phyloP scores from a whole-genome alignment of 805 yeast genomes.

The Kodamaea restingae region DNA sequence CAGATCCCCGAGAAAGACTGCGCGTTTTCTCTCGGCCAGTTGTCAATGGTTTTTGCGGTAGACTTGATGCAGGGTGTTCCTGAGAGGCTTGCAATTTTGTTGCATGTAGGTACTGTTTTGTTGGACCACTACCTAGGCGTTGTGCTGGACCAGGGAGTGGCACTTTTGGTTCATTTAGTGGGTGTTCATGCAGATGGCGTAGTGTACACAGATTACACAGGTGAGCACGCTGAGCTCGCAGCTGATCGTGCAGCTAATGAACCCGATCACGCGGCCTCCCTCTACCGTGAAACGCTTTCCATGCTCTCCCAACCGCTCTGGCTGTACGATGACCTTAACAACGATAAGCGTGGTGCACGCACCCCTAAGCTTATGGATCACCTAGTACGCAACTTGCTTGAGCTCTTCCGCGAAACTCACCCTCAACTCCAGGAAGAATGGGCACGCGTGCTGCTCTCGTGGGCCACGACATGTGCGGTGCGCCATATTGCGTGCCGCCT shows the following conservation, averaged over 20 bases:
- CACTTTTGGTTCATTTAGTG: constrained; percentile 66
- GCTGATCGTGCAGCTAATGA: too few species aligned
- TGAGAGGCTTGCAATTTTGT: constrained; percentile 60
- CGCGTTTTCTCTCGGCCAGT: constrained; percentile 80
- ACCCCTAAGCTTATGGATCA: constrained; percentile 85
- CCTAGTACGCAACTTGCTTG: constrained; percentile 59
- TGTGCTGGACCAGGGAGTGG: constrained; percentile 81
- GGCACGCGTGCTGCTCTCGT: constrained; percentile 75
- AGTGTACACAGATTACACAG: too few species aligned
- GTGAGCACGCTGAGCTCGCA: too few species aligned
- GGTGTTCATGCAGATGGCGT: not conserved
- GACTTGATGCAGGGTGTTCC: constrained; percentile 69
- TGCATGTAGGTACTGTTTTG: constrained; percentile 76
- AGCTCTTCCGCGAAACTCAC: constrained; percentile 46
- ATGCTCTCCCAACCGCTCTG: constrained; percentile 53
- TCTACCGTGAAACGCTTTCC: constrained; percentile 47
- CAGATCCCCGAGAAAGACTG: constrained; percentile 50
- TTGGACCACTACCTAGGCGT: constrained; percentile 82
- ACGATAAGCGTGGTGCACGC: constrained; percentile 70
- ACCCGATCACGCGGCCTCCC: not conserved
- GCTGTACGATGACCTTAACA: constrained; percentile 82
- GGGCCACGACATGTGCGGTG: constrained; percentile 98
- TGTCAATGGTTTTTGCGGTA: constrained; percentile 79
- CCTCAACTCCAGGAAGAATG: constrained; percentile 70
- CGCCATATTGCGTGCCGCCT: constrained; percentile 96